Evolutionary conservation across 2,329 filamentous ascomycete species (phyloP).

Genomic region (Fusarium nelsonii): DNA sequence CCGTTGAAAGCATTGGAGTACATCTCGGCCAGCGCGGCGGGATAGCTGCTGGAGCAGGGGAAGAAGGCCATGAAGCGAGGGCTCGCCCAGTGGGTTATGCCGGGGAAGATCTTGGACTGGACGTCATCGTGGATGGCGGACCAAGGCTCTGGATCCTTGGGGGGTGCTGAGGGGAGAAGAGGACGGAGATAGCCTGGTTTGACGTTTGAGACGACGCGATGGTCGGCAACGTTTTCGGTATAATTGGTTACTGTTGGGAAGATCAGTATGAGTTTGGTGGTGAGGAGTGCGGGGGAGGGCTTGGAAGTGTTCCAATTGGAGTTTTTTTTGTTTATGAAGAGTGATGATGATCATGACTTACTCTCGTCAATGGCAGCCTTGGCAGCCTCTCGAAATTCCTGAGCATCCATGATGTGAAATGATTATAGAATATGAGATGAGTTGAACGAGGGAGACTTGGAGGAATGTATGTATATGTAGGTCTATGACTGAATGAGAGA

Average conservation of each 20-base stretch:
- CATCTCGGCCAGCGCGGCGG: slow-evolving; percentile 90
- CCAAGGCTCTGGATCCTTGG: slow-evolving; percentile 78
- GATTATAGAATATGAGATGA: neutral
- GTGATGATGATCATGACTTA: slow-evolving; percentile 57
- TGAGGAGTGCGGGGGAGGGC: slow-evolving; percentile 11
- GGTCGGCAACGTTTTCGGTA: slow-evolving; percentile 78
- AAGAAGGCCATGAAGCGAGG: slow-evolving; percentile 98
- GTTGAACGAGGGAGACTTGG: neutral
- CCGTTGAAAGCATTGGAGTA: slow-evolving; percentile 90
- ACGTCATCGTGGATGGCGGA: slow-evolving; percentile 84
- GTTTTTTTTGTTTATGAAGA: neutral
- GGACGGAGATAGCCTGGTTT: slow-evolving; percentile 87
- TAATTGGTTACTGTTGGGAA: slow-evolving; percentile 77
- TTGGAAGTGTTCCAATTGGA: neutral
- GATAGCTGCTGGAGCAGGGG: slow-evolving; percentile 83
- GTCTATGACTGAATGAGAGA: neutral
- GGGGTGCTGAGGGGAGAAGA: slow-evolving; percentile 77
- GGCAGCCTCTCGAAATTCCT: slow-evolving; percentile 82
- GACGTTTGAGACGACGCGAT: slow-evolving; percentile 80
- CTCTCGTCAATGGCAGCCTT: slow-evolving; percentile 86
- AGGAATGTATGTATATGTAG: neutral
- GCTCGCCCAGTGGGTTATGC: slow-evolving; percentile 93
- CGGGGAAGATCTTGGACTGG: slow-evolving; percentile 87
- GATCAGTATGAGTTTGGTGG: slow-evolving; percentile 11
- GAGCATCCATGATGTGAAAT: slow-evolving; percentile 75